These are phyloP conservation scores for Scedosporium dehoogii DNA, from an alignment of 2,329 filamentous ascomycete genomes.

Conservation along the genomic window DNA sequence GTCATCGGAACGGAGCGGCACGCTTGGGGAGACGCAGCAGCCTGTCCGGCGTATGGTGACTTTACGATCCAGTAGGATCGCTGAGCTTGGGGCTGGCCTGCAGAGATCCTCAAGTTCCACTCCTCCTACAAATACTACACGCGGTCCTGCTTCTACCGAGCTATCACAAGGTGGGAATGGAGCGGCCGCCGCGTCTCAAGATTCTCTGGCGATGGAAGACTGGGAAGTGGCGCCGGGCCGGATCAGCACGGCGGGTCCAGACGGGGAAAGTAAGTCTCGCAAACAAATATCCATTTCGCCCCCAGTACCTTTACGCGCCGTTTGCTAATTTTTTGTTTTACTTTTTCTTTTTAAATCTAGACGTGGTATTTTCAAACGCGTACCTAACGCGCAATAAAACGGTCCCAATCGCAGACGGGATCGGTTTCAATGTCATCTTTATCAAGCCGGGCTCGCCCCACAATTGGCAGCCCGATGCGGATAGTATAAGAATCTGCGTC, in stretches of 20 bases:
- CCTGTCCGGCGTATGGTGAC: no score
- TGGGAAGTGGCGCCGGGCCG: slow-evolving; percentile 37
- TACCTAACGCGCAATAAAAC: slow-evolving; percentile 28
- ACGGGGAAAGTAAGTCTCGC: slow-evolving; percentile 1
- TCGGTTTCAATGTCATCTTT: slow-evolving; percentile 29
- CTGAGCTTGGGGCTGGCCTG: no score
- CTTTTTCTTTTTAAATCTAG: slow-evolving; percentile 15
- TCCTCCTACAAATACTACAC: no score
- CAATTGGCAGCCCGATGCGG: slow-evolving; percentile 18
- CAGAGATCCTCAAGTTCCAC: no score
- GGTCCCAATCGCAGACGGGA: slow-evolving; percentile 24
- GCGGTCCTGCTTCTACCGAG: no score
- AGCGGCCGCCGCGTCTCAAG: neutral
- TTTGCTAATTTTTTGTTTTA: neutral
- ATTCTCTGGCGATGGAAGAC: slow-evolving; percentile 26
- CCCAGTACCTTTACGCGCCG: neutral
- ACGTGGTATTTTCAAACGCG: slow-evolving; percentile 32
- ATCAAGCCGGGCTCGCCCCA: slow-evolving; percentile 27
- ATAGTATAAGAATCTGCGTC: slow-evolving; percentile 27
- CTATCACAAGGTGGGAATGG: no score
- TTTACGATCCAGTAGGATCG: no score
- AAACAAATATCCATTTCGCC: neutral
- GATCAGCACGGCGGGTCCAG: slow-evolving; percentile 13
- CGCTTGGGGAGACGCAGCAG: no score
- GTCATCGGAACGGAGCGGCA: no score